Evolutionary conservation across 345 rosid genomes (phyloP).

Genomic region (Lepidium africanum): DNA sequence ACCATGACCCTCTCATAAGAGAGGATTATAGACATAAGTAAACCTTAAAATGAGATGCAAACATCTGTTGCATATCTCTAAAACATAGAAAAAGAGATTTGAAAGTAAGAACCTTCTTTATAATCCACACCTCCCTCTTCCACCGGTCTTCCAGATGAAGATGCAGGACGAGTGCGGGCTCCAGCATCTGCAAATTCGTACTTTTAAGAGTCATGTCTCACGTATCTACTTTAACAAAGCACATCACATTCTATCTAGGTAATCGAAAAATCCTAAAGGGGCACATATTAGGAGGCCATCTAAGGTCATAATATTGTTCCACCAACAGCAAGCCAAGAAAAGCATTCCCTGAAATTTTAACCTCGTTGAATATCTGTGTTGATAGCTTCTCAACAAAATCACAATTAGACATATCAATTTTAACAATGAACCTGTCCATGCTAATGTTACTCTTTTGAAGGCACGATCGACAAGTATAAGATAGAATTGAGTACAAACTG

Average conservation of each 20-base stretch:
- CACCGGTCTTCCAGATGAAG: conserved; percentile 42
- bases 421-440: conserved; percentile 5
- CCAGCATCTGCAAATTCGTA: conserved; percentile 43
- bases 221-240: not conserved
- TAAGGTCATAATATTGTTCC: not conserved
- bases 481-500: not conserved
- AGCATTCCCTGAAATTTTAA: not conserved
- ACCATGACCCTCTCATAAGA: conserved; percentile 9
- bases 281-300: conserved; percentile 3
- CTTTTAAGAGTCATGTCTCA: conserved; percentile 13
- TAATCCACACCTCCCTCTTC: conserved; percentile 40
- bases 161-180: conserved; percentile 41
- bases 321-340: conserved; percentile 8
- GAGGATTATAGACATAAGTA: not conserved
- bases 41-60: not conserved
- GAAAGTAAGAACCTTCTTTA: conserved; percentile 39
- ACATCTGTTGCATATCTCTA: not conserved
- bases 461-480: not conserved
- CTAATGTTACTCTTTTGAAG: not conserved
- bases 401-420: not conserved
- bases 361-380: not conserved
- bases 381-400: not conserved
- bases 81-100: not conserved
- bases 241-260: not conserved
- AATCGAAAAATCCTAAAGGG: conserved; percentile 9